Evolutionary conservation across 139 green algal genomes (phyloP), one percentile per base, ranked within the genome.

Genomic region (Chlorella sp.): DNA sequence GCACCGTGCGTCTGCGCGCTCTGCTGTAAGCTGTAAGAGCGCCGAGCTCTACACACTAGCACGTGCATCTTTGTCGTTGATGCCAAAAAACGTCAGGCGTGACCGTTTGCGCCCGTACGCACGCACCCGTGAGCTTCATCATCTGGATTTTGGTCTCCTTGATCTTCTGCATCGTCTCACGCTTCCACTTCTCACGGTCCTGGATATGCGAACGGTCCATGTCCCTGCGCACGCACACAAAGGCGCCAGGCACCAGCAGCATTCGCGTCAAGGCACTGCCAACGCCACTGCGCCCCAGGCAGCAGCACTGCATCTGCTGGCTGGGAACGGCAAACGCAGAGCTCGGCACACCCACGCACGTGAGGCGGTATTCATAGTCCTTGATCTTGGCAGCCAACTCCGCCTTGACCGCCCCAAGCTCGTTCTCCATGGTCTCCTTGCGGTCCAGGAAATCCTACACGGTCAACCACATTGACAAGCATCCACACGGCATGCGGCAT

Each of bases 121-220:
- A n/a, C 55, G 24, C 55, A 78, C 70, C 87, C 50, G 87, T 88
- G 17, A 91, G 79, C 66, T 88, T 81, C 72, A 87, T 86, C 83
- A 89, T 88, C 35, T 87, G 76, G 49, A 86, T 80, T 67, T 90
- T 92, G 2, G 88, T 91, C 59, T 93, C 88, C 74, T 88, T 88
- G 62, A 96, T 88, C 36, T 86, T 85, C 2, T 69, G 30, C 5
- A 77, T 75, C 55, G 85, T 89, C 68, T 94, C 86, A 55, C 87
- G 86, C 76, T 91, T 90, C 85, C 87, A 91, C 55, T 80, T 78
- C 72, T 96, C 91, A 64, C 87, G 87, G 67, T 96, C 91, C 67
- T 93, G 82, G 34, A 95, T 83, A 59, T 91, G 83, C 70, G 88
- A 77, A 27, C 91, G 82, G 83, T 96, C 91, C 32, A 95, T 50